Evolutionary conservation across 176 grass and related monocot species (phyloP).

Genomic region (Puccinellia tenuiflora): DNA sequence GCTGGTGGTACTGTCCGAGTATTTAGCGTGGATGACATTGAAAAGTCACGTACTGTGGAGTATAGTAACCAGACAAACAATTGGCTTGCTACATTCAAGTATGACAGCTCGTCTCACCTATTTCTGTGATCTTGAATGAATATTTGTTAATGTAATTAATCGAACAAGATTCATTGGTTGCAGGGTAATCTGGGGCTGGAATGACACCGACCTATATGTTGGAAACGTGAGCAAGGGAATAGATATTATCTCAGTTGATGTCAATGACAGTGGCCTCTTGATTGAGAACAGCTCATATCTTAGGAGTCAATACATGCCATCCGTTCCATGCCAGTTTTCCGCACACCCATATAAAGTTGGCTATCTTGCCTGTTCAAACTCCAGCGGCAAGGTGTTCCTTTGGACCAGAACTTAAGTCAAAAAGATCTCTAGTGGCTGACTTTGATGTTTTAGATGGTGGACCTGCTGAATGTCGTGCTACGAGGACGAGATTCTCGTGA

Average conservation of each 20-base stretch:
- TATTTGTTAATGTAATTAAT: background rate
- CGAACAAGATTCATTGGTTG: background rate
- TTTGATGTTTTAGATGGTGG: background rate
- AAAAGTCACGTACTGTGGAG: background rate
- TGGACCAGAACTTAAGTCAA: conserved; percentile 33
- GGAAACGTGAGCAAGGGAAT: conserved; percentile 44
- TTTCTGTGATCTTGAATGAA: background rate
- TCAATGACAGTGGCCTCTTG: background rate
- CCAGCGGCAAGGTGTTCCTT: conserved; percentile 36
- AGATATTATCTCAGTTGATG: conserved; percentile 43
- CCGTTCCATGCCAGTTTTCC: conserved; percentile 29
- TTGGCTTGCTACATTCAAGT: conserved; percentile 52
- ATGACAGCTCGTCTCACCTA: background rate
- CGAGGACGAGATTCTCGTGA: background rate
- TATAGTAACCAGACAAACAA: conserved; percentile 35
- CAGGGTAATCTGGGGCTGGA: conserved; percentile 78
- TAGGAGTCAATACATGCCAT: conserved; percentile 32
- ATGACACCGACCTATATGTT: conserved; percentile 31
- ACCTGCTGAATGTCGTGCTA: background rate
- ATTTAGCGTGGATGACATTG: conserved; percentile 31
- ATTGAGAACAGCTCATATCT: background rate
- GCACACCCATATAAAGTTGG: conserved; percentile 44
- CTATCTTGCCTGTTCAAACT: conserved; percentile 31
- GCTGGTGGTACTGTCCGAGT: conserved; percentile 41
- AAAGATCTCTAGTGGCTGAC: no score